Evolutionary conservation across 73 alveolate genomes (phyloP).

Genomic region (Tetrahymena malaccensis): DNA sequence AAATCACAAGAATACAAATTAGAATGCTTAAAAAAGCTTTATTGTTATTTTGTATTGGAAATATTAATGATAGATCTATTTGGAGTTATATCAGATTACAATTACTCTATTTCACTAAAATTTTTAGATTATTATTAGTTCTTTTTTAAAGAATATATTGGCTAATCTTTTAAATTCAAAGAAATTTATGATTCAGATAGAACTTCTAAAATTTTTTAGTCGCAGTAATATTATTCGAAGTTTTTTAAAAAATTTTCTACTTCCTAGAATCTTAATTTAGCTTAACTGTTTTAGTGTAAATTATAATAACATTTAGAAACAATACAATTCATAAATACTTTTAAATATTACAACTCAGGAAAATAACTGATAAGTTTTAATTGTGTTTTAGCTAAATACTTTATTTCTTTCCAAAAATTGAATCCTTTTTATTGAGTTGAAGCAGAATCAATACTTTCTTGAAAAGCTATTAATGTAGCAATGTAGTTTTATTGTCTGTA

Average conservation of each 20-base stretch:
- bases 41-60: too few relatives aligned
- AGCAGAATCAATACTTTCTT: background rate
- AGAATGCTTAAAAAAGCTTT: background rate
- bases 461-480: background rate
- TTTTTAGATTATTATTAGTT: too few relatives aligned
- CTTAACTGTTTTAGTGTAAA: background rate
- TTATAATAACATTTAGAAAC: background rate
- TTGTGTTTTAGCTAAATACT: background rate
- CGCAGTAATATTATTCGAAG: background rate
- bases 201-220: too few relatives aligned
- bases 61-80: too few relatives aligned
- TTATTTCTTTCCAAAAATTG: background rate
- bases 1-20: background rate
- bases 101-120: background rate
- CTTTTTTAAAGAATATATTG: background rate
- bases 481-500: background rate
- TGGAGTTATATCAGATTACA: background rate
- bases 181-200: background rate
- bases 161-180: background rate
- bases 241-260: background rate
- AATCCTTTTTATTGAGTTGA: background rate
- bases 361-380: too few relatives aligned
- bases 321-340: background rate
- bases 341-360: background rate
- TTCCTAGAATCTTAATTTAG: background rate